Percentiles rank a stretch among this genome's conserved stretches.
These are phyloP conservation scores for Suillus tomentosus DNA, from an alignment of 768 basidiomycete species.

Conservation along the genomic window DNA sequence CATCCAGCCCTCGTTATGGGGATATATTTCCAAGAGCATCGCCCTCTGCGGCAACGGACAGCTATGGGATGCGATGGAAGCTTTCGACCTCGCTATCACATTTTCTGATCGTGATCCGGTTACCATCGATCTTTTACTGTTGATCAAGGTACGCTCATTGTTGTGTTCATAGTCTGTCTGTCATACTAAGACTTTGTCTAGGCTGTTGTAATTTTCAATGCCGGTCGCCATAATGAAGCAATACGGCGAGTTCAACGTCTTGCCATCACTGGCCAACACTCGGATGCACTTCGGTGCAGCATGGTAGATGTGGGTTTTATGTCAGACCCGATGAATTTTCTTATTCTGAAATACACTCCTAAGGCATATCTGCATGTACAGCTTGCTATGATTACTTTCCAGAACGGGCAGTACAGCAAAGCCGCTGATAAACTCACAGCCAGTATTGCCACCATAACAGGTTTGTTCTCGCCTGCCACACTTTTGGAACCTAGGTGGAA, in stretches of 20 bases:
- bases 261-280: neutral
- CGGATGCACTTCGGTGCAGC: neutral
- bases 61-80: conserved; percentile 1
- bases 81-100: neutral
- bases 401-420: neutral
- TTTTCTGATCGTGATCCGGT: neutral
- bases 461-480: neutral
- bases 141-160: neutral
- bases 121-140: neutral
- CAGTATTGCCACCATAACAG: neutral
- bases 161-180: neutral
- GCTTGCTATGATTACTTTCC: conserved; percentile 1
- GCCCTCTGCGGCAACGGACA: neutral
- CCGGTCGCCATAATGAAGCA: neutral
- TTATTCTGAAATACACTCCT: neutral
- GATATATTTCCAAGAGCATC: neutral
- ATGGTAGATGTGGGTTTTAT: conserved; percentile 1
- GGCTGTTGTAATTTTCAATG: neutral
- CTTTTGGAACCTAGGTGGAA: neutral
- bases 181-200: neutral
- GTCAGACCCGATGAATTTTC: neutral
- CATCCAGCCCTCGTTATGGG: neutral
- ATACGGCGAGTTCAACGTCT: conserved; percentile 1
- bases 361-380: neutral
- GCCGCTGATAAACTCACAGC: neutral